Conservation (phyloP, 306 rosid species). For the Senna siamea region DNA sequence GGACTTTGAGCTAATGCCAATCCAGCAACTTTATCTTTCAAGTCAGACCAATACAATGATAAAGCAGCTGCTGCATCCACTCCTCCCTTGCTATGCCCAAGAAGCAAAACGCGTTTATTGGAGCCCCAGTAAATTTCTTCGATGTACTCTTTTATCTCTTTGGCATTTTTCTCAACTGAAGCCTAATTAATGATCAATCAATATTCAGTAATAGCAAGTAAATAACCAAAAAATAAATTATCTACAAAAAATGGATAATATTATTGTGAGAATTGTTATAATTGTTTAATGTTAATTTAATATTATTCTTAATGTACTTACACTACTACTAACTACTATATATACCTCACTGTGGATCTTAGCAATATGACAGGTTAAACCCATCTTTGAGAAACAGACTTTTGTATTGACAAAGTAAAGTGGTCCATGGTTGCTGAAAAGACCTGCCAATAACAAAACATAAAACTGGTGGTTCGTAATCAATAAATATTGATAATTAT, state of each 20-base stretch:
- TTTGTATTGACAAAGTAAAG: slow-evolving; percentile 88
- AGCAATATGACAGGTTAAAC: slow-evolving; percentile 92
- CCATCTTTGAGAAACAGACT: slow-evolving; percentile 84
- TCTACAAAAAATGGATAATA: background rate
- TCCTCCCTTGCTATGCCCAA: slow-evolving; percentile 99
- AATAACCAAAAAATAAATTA: background rate
- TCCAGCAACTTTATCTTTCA: slow-evolving; percentile 97
- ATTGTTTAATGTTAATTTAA: slow-evolving; percentile 9
- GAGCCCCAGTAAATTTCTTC: slow-evolving; percentile 99
- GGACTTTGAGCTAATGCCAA: slow-evolving; percentile 94
- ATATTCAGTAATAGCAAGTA: slow-evolving; percentile 39
- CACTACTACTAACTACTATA: slow-evolving; percentile 7
- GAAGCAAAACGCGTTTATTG: slow-evolving; percentile 82
- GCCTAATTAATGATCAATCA: slow-evolving; percentile 53
- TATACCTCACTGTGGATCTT: slow-evolving; percentile 98
- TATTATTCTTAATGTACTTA: background rate
- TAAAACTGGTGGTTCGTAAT: slow-evolving; percentile 17
- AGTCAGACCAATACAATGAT: slow-evolving; percentile 92
- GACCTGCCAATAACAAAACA: slow-evolving; percentile 61
- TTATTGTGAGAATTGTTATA: slow-evolving; percentile 7
- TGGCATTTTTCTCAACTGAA: slow-evolving; percentile 95
- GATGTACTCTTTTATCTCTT: slow-evolving; percentile 87
- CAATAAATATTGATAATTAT: slow-evolving; percentile 13
- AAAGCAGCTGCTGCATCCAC: slow-evolving; percentile 98
- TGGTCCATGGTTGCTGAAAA: slow-evolving; percentile 98